Evolutionary conservation across 2,329 filamentous ascomycete genomes (phyloP).

Genomic region (Talaromyces sp.): DNA sequence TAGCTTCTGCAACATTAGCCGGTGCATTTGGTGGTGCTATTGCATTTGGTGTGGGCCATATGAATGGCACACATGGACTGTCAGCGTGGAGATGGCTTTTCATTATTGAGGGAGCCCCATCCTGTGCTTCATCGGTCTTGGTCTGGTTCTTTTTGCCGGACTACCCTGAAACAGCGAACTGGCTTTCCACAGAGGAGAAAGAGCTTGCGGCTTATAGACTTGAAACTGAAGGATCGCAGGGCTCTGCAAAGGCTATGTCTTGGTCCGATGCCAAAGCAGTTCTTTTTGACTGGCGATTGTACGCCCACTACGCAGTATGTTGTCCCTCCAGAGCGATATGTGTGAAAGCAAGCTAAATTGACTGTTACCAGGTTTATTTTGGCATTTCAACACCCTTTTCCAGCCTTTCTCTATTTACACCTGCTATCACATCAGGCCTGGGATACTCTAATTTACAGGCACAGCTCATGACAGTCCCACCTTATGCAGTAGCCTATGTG

Average conservation of each 20-base stretch:
- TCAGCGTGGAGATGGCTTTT: slow-evolving; percentile 53
- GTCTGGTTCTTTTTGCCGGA: slow-evolving; percentile 54
- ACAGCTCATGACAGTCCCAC: slow-evolving; percentile 68
- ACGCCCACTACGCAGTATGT: slow-evolving; percentile 55
- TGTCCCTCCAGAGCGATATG: background rate
- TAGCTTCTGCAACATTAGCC: slow-evolving; percentile 59
- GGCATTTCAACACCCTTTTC: slow-evolving; percentile 60
- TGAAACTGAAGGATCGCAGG: slow-evolving; percentile 45
- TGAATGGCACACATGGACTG: slow-evolving; percentile 28
- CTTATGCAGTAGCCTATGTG: slow-evolving; percentile 26
- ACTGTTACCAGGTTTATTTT: slow-evolving; percentile 47
- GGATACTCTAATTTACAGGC: slow-evolving; percentile 60
- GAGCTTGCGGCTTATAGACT: slow-evolving; percentile 46
- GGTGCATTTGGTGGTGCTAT: slow-evolving; percentile 58
- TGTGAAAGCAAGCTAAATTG: background rate
- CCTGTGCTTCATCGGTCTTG: slow-evolving; percentile 39
- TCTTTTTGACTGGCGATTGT: slow-evolving; percentile 55
- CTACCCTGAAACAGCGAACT: slow-evolving; percentile 52
- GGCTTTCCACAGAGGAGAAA: slow-evolving; percentile 51
- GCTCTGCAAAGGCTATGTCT: slow-evolving; percentile 45
- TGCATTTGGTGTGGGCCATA: slow-evolving; percentile 55
- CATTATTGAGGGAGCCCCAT: slow-evolving; percentile 48
- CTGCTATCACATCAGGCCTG: slow-evolving; percentile 64
- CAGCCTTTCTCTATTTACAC: slow-evolving; percentile 63
- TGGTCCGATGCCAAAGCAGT: slow-evolving; percentile 53